Conservation (phyloP, 805 yeast species). For the Candida dendrica region DNA sequence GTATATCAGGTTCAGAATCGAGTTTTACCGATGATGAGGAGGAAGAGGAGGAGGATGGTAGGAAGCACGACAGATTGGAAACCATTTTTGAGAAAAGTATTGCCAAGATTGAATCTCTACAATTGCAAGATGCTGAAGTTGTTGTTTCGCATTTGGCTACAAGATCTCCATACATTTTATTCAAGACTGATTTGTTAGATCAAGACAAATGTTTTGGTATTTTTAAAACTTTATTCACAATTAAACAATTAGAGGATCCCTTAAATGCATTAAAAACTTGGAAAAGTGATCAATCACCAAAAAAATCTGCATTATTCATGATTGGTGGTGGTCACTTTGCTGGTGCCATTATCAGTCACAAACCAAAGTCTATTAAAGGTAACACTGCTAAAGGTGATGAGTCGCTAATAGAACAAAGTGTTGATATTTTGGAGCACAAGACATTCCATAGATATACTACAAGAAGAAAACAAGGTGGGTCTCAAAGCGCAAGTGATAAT, state of each 20-base stretch:
- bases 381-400: slow-evolving; percentile 41
- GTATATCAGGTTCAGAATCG: slow-evolving; percentile 55
- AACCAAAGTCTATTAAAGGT: slow-evolving; percentile 48
- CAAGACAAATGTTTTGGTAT: slow-evolving; percentile 49
- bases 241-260: slow-evolving; percentile 39
- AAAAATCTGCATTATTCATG: slow-evolving; percentile 77
- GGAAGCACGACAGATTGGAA: slow-evolving; percentile 11
- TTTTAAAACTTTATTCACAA: slow-evolving; percentile 56
- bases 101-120: slow-evolving; percentile 11
- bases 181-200: slow-evolving; percentile 41
- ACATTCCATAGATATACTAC: slow-evolving; percentile 94
- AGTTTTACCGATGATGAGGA: slow-evolving; percentile 26
- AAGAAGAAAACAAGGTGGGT: slow-evolving; percentile 95
- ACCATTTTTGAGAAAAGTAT: slow-evolving; percentile 17
- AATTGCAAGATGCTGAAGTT: slow-evolving; percentile 21
- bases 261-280: slow-evolving; percentile 35
- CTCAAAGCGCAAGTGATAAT: slow-evolving; percentile 88
- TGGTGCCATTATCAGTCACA: slow-evolving; percentile 83
- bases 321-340: slow-evolving; percentile 98
- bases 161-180: slow-evolving; percentile 60
- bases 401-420: slow-evolving; percentile 53
- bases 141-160: slow-evolving; percentile 51
- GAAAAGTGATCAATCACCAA: slow-evolving; percentile 18
- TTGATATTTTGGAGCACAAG: slow-evolving; percentile 62
- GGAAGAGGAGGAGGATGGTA: not conserved